Conservation (phyloP, 75 land plant genomes). For the Isoetes taiwanensis region DNA sequence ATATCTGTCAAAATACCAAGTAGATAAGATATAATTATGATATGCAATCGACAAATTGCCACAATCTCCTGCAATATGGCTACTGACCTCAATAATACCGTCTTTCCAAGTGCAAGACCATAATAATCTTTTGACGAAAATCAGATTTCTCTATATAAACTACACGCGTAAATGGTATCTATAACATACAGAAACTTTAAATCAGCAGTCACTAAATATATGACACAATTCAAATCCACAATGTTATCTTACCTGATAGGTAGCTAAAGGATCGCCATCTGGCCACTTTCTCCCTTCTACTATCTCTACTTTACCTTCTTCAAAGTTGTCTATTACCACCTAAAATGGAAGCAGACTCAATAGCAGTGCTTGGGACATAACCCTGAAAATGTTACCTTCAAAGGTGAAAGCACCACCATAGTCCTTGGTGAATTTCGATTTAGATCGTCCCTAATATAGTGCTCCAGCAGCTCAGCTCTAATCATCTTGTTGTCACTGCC, state of each 20-base stretch:
- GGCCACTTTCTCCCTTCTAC: slow-evolving; percentile 93
- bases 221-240: neutral
- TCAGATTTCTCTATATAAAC: slow-evolving; percentile 85
- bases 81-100: slow-evolving; percentile 83
- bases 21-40: too few species aligned
- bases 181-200: too few species aligned
- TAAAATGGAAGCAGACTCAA: slow-evolving; percentile 23
- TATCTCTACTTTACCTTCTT: slow-evolving; percentile 26
- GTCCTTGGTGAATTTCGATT: slow-evolving; percentile 65
- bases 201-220: too few species aligned
- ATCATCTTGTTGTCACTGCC: slow-evolving; percentile 88
- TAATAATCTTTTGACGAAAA: slow-evolving; percentile 95
- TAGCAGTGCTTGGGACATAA: too few species aligned
- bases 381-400: slow-evolving; percentile 74
- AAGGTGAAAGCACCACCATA: slow-evolving; percentile 86
- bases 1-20: slow-evolving; percentile 38
- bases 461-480: slow-evolving; percentile 58
- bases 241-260: slow-evolving; percentile 44
- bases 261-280: slow-evolving; percentile 53
- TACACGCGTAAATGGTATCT: slow-evolving; percentile 87
- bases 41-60: too few species aligned
- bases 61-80: too few species aligned
- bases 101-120: slow-evolving; percentile 94
- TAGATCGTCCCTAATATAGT: slow-evolving; percentile 83
- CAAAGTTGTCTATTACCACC: slow-evolving; percentile 88